Conservation (phyloP, 2,329 filamentous ascomycete species). For the Aspergillus cejpii region DNA sequence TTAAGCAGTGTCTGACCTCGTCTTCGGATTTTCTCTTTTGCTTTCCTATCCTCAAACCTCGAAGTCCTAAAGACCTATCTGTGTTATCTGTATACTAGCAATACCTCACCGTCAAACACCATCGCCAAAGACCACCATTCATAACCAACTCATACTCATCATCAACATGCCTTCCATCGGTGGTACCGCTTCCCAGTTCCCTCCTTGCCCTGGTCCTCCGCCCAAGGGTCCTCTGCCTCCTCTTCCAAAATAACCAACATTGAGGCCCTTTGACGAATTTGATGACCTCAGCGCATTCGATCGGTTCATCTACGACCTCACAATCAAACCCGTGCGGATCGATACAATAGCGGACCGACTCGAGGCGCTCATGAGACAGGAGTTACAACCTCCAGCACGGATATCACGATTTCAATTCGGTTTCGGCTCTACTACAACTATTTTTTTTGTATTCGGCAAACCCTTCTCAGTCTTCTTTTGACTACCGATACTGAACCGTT, state of each 20-base stretch:
- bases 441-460: not conserved
- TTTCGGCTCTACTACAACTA: slow-evolving; percentile 9
- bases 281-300: slow-evolving; percentile 26
- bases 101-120: slow-evolving; percentile 3
- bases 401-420: slow-evolving; percentile 29
- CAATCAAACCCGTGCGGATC: slow-evolving; percentile 4
- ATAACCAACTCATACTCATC: slow-evolving; percentile 1
- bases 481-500: slow-evolving; percentile 1
- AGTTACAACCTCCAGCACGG: slow-evolving; percentile 22
- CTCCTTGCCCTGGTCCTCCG: slow-evolving; percentile 36
- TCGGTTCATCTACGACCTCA: slow-evolving; percentile 21
- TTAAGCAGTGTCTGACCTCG: slow-evolving; percentile 17
- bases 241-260: slow-evolving; percentile 31
- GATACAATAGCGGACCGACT: slow-evolving; percentile 7
- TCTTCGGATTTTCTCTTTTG: slow-evolving; percentile 5
- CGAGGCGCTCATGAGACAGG: slow-evolving; percentile 18
- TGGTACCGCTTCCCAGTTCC: slow-evolving; percentile 30
- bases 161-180: slow-evolving; percentile 34
- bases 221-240: slow-evolving; percentile 37
- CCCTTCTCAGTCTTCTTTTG: not conserved
- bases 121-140: slow-evolving; percentile 5
- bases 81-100: slow-evolving; percentile 1
- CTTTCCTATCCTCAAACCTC: slow-evolving; percentile 4
- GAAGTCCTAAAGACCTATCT: slow-evolving; percentile 1
- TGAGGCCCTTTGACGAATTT: slow-evolving; percentile 25